phyloP scores from a whole-genome alignment of 768 basidiomycete genomes.

The Amylocystis lapponica region DNA sequence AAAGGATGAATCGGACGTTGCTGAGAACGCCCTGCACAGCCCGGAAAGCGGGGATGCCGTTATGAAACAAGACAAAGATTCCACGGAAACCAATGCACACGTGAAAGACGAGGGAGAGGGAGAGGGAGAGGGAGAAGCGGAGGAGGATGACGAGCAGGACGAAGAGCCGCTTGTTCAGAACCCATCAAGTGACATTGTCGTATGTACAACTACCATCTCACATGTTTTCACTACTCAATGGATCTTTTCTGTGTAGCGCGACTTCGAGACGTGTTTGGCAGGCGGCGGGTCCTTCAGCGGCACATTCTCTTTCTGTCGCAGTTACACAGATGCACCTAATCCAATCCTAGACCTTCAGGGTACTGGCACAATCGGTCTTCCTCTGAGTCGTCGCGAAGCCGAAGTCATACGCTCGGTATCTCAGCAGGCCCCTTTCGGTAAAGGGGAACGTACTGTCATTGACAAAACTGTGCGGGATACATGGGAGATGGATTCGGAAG shows the following conservation, averaged over 20 bases:
- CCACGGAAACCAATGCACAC: too few relatives aligned
- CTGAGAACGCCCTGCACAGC: too few relatives aligned
- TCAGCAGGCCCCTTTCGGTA: slow-evolving; percentile 40
- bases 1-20: too few relatives aligned
- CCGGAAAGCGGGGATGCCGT: too few relatives aligned
- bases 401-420: slow-evolving; percentile 29
- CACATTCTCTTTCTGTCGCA: slow-evolving; percentile 24
- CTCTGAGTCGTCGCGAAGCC: slow-evolving; percentile 36
- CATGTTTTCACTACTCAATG: too few relatives aligned
- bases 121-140: slow-evolving; percentile 2
- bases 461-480: slow-evolving; percentile 42
- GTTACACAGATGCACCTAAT: slow-evolving; percentile 31
- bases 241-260: too few relatives aligned
- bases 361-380: slow-evolving; percentile 38
- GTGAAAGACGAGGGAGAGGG: too few relatives aligned
- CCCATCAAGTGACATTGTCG: too few relatives aligned
- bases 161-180: too few relatives aligned
- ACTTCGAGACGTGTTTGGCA: too few relatives aligned
- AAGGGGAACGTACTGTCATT: slow-evolving; percentile 36
- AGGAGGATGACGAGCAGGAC: slow-evolving; percentile 5
- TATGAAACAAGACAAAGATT: too few relatives aligned
- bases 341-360: slow-evolving; percentile 35
- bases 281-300: slow-evolving; percentile 32
- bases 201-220: too few relatives aligned
- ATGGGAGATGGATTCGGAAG: slow-evolving; percentile 42